Conservation (phyloP, 2,329 filamentous ascomycete species). For the Neonectria coccinea region DNA sequence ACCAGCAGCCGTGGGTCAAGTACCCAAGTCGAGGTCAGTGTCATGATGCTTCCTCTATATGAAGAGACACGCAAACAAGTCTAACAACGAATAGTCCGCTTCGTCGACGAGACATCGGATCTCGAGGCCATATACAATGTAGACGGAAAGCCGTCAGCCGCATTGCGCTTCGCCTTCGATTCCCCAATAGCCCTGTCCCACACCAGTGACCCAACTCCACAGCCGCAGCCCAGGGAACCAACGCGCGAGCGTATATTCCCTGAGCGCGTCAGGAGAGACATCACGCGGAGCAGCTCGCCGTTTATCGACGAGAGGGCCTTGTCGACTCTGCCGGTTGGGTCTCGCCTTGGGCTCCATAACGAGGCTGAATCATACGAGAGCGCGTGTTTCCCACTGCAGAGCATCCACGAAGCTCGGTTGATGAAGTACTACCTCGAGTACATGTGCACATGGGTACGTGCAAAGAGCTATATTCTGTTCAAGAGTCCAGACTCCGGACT, state of each 20-base stretch:
- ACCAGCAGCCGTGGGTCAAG: slow-evolving; percentile 31
- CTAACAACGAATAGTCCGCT: slow-evolving; percentile 25
- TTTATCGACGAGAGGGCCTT: slow-evolving; percentile 7
- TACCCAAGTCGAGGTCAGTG: slow-evolving; percentile 28
- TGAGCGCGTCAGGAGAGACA: slow-evolving; percentile 17
- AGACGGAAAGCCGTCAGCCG: slow-evolving; percentile 2
- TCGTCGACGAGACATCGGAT: slow-evolving; percentile 32
- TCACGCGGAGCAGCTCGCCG: not conserved
- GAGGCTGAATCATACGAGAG: slow-evolving; percentile 16
- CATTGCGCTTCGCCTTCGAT: not conserved
- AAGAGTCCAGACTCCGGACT: not conserved
- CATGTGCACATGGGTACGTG: slow-evolving; percentile 46
- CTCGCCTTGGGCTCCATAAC: slow-evolving; percentile 25
- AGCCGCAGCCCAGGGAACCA: not conserved
- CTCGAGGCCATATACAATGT: slow-evolving; percentile 34
- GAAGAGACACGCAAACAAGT: not conserved
- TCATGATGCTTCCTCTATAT: not conserved
- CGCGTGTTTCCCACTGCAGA: slow-evolving; percentile 36
- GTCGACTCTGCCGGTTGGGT: slow-evolving; percentile 22
- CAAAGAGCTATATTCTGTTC: not conserved
- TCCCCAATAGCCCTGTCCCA: slow-evolving; percentile 6
- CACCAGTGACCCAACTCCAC: not conserved
- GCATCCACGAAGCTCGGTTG: slow-evolving; percentile 39
- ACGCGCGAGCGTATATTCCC: not conserved
- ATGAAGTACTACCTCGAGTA: slow-evolving; percentile 47